phyloP scores from a whole-genome alignment of 1,284 basidiomycete species.

The Trichosporon sp. region DNA sequence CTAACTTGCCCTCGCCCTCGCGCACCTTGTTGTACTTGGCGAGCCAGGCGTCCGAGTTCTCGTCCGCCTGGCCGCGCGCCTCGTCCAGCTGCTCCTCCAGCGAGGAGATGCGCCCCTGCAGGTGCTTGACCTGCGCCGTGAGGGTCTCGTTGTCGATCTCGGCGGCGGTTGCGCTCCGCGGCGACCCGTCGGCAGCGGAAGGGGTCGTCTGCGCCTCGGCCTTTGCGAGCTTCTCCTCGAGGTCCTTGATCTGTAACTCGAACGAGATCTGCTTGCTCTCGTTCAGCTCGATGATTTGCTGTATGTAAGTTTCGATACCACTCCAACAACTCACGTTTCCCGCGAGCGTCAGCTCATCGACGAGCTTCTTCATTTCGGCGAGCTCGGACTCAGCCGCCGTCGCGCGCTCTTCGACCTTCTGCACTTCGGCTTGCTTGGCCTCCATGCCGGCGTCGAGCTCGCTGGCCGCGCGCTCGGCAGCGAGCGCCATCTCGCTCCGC shows the following conservation, averaged over 20 bases:
- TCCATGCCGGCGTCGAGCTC: constrained; percentile 50
- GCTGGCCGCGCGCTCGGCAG: constrained; percentile 35
- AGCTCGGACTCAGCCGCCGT: constrained; percentile 37
- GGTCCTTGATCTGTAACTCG: constrained; percentile 61
- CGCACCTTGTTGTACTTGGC: constrained; percentile 66
- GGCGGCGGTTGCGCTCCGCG: constrained; percentile 58
- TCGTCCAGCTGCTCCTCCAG: constrained; percentile 87
- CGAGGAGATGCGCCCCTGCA: constrained; percentile 67
- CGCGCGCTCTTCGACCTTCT: constrained; percentile 37
- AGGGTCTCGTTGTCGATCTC: constrained; percentile 92
- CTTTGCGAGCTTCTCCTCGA: constrained; percentile 55
- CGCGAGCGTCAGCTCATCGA: constrained; percentile 44
- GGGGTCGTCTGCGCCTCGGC: constrained; percentile 12
- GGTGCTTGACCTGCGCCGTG: constrained; percentile 77
- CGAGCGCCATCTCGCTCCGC: constrained; percentile 41
- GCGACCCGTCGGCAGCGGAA: constrained; percentile 15
- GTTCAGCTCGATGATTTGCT: constrained; percentile 89
- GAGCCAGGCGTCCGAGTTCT: constrained; percentile 64
- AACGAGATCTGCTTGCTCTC: constrained; percentile 75
- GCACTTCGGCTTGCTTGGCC: constrained; percentile 45
- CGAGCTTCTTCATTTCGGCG: constrained; percentile 37
- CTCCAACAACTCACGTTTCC: constrained; percentile 35
- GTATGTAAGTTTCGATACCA: constrained; percentile 15
- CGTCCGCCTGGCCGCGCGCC: constrained; percentile 63
- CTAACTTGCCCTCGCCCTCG: constrained; percentile 69